Evolutionary conservation across 192 early-diverging fungal genomes (phyloP).

Genomic region (Endogone sp.): DNA sequence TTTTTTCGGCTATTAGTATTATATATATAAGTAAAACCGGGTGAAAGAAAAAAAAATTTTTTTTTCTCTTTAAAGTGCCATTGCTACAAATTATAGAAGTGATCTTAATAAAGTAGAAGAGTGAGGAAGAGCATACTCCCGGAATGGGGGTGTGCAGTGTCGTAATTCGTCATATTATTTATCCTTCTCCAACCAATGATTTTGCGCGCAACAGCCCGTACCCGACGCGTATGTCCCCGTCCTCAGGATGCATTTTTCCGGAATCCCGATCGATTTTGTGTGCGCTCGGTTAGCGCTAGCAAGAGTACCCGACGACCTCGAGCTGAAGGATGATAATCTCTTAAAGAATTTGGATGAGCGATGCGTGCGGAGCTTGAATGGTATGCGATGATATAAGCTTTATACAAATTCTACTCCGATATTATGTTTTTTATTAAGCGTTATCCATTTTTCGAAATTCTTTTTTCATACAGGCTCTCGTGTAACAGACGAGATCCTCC

Average conservation of each 20-base stretch:
- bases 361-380: constrained; percentile 88
- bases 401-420: too few species aligned
- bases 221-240: constrained; percentile 93
- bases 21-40: too few species aligned
- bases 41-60: background rate
- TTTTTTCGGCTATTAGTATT: too few species aligned
- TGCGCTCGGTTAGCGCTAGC: constrained; percentile 76
- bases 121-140: background rate
- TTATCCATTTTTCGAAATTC: too few species aligned
- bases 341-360: constrained; percentile 86
- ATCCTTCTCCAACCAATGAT: background rate
- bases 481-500: constrained; percentile 94
- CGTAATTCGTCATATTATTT: background rate
- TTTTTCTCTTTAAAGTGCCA: background rate
- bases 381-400: constrained; percentile 14
- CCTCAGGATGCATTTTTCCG: constrained; percentile 90
- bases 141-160: background rate
- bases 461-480: constrained; percentile 60
- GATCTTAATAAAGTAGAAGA: background rate
- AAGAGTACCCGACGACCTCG: constrained; percentile 80
- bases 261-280: constrained; percentile 93
- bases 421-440: too few species aligned
- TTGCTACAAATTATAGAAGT: background rate
- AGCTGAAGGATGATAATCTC: constrained; percentile 81
- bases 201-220: constrained; percentile 48